Evolutionary conservation across 176 grass and related monocot species (phyloP).

Genomic region (Lolium rigidum): DNA sequence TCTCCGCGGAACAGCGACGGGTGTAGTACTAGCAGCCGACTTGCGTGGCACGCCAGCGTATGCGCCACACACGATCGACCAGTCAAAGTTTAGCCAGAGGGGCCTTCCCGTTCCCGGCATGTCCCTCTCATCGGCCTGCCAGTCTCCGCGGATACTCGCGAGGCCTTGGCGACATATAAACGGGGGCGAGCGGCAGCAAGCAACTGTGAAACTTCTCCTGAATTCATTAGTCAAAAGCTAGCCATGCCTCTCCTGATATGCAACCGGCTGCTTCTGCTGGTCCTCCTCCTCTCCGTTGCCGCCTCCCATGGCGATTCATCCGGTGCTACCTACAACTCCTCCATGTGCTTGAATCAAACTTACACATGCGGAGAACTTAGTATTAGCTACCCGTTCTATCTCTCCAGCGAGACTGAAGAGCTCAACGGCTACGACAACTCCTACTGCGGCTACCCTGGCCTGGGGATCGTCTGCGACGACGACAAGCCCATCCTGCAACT

Average conservation of each 20-base stretch:
- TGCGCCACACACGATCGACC: background rate
- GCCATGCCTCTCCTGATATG: background rate
- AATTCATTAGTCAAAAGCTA: background rate
- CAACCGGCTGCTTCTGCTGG: background rate
- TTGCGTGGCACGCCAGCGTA: background rate
- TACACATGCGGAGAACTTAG: background rate
- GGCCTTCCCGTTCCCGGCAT: background rate
- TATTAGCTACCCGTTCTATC: constrained; percentile 49
- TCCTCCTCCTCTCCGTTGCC: background rate
- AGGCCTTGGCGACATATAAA: background rate
- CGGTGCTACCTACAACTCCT: background rate
- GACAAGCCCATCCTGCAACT: background rate
- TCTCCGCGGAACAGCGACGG: background rate
- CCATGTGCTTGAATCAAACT: background rate
- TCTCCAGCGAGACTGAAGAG: accelerated
- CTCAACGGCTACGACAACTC: background rate
- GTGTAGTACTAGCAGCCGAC: background rate
- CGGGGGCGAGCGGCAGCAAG: background rate
- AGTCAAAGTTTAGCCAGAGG: constrained; percentile 17
- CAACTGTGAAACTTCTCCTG: background rate
- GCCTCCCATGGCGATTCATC: background rate
- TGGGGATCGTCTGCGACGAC: background rate
- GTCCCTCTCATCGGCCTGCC: background rate
- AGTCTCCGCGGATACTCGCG: background rate
- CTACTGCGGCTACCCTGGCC: constrained; percentile 39